phyloP scores from a whole-genome alignment of 2,329 filamentous ascomycete genomes.

The Fusarium xyrophilum region DNA sequence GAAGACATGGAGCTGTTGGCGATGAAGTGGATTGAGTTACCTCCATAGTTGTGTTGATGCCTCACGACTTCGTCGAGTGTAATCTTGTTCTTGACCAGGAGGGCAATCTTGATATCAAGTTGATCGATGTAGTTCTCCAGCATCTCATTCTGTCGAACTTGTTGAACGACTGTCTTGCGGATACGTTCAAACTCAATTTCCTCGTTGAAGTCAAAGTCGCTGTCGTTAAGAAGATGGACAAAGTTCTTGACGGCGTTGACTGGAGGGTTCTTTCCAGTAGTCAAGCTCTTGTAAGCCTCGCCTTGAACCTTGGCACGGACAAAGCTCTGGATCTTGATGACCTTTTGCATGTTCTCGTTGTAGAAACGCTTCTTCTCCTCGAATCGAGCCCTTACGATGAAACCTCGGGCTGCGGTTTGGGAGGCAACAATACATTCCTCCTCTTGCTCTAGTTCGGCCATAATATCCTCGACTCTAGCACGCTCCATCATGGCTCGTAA shows the following conservation, averaged over 20 bases:
- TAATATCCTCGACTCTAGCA: conserved; percentile 72
- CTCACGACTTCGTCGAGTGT: conserved; percentile 97
- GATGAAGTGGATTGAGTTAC: conserved; percentile 82
- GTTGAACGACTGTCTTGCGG: conserved; percentile 94
- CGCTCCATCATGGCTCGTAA: conserved; percentile 81
- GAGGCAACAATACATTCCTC: conserved; percentile 78
- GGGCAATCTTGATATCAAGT: conserved; percentile 97
- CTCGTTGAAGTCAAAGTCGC: conserved; percentile 98
- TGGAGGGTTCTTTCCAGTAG: conserved; percentile 93
- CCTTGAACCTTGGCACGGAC: conserved; percentile 94
- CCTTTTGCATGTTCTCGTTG: conserved; percentile 97
- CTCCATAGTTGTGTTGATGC: conserved; percentile 95
- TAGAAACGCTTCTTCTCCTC: conserved; percentile 88
- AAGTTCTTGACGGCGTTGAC: conserved; percentile 98
- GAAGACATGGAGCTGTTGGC: conserved; percentile 89
- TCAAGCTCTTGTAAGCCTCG: conserved; percentile 97
- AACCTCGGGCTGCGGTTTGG: conserved; percentile 76
- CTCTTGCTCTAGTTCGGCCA: conserved; percentile 81
- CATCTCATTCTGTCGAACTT: conserved; percentile 96
- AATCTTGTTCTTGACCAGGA: conserved; percentile 99
- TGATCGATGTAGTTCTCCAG: conserved; percentile 98
- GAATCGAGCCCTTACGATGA: conserved; percentile 76
- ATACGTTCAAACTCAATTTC: conserved; percentile 96
- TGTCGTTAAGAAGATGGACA: conserved; percentile 96
- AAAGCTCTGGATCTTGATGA: conserved; percentile 98